These are phyloP conservation scores for Zancudomyces culisetae DNA, from an alignment of 371 early-diverging fungal species.

Conservation along the genomic window DNA sequence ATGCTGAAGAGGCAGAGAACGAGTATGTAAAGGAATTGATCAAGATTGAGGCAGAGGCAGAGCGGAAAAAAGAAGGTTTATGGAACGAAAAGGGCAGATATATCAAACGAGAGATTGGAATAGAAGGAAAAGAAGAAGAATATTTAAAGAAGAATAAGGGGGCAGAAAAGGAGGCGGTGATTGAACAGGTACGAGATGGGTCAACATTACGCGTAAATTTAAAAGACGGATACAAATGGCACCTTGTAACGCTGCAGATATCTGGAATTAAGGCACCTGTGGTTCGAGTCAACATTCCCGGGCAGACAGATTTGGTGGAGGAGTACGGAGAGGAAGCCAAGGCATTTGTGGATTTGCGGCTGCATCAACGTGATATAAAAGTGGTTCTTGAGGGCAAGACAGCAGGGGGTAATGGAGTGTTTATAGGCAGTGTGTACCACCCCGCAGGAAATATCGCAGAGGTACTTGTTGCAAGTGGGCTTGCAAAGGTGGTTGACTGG, in stretches of 20 bases:
- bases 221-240: constrained; percentile 38
- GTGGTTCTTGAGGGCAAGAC: constrained; percentile 49
- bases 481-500: constrained; percentile 81
- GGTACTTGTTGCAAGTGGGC: constrained; percentile 55
- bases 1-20: constrained; percentile 8
- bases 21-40: constrained; percentile 29
- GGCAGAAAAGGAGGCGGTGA: constrained; percentile 55
- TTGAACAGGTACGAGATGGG: constrained; percentile 90
- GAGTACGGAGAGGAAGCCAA: constrained; percentile 86
- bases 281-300: constrained; percentile 54
- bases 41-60: constrained; percentile 52
- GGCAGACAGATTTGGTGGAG: constrained; percentile 52
- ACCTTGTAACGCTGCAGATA: constrained; percentile 54
- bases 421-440: constrained; percentile 60
- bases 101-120: constrained; percentile 18
- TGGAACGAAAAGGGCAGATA: constrained; percentile 41
- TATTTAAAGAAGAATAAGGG: constrained; percentile 69
- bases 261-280: constrained; percentile 78
- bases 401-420: constrained; percentile 24
- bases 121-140: constrained; percentile 46
- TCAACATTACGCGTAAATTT: constrained; percentile 62
- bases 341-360: constrained; percentile 71
- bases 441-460: constrained; percentile 85
- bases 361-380: constrained; percentile 77
- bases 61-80: constrained; percentile 47